A percentile compares a stretch with the other conserved stretches of the same genome.
Conservation (phyloP, 2,329 filamentous ascomycete species). For the Scedosporium dehoogii region DNA sequence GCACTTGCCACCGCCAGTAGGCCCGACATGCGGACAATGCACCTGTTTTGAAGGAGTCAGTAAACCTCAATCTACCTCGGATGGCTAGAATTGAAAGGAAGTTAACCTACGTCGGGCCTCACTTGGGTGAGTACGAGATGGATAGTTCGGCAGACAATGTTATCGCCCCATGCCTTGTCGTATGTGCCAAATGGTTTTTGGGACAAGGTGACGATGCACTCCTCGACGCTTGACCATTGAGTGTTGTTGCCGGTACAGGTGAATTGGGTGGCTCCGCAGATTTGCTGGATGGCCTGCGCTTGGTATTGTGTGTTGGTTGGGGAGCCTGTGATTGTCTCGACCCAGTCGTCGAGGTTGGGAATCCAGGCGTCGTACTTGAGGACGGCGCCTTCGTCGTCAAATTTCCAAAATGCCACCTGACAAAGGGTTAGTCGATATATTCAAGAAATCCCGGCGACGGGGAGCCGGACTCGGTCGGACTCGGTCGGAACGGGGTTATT, state of each 20-base stretch:
- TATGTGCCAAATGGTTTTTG: constrained; percentile 27
- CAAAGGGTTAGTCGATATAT: background rate
- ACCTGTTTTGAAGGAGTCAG: constrained; percentile 10
- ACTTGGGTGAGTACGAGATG: constrained; percentile 25
- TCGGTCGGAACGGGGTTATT: too few species aligned
- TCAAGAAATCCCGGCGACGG: background rate
- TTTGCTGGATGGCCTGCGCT: constrained; percentile 16
- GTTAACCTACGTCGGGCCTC: constrained; percentile 17
- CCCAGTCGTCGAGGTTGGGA: constrained; percentile 29
- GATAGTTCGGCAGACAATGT: constrained; percentile 29
- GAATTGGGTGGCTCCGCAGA: constrained; percentile 24
- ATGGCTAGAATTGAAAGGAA: background rate
- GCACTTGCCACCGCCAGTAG: constrained; percentile 20
- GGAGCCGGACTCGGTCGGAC: too few species aligned
- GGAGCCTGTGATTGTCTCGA: constrained; percentile 17
- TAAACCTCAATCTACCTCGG: background rate
- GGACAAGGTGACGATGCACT: constrained; percentile 22
- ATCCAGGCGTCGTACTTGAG: constrained; percentile 32
- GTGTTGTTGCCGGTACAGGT: constrained; percentile 24
- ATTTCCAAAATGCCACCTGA: constrained; percentile 33
- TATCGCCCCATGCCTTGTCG: constrained; percentile 32
- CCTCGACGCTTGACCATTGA: constrained; percentile 22
- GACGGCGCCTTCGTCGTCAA: constrained; percentile 31
- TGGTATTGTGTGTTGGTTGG: constrained; percentile 18
- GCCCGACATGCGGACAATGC: constrained; percentile 20